Percentiles rank a stretch among this genome's conserved stretches.
These are phyloP conservation scores for Trifolium subterraneum DNA, from an alignment of 306 rosid species.

Conservation along the genomic window DNA sequence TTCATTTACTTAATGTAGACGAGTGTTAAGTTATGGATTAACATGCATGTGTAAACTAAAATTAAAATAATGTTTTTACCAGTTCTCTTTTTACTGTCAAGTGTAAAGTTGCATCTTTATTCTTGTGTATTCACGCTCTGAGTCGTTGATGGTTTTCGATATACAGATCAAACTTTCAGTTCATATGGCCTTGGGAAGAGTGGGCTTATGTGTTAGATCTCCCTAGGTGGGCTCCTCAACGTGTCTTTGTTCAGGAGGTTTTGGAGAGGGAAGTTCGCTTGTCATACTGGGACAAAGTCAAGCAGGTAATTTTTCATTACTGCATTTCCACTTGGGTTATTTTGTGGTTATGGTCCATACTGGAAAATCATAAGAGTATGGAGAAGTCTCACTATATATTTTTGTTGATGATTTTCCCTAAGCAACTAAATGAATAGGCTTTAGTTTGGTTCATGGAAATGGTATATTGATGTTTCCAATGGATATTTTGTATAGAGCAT, in stretches of 20 bases:
- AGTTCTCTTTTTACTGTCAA: slow-evolving; percentile 3
- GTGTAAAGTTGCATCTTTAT: slow-evolving; percentile 10
- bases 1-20: not conserved
- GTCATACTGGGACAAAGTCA: slow-evolving; percentile 98
- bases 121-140: slow-evolving; percentile 15
- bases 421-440: slow-evolving; percentile 18
- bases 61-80: not conserved
- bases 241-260: slow-evolving; percentile 97
- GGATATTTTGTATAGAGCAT: slow-evolving; percentile 64
- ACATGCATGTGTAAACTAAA: not conserved
- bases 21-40: not conserved
- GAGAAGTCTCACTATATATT: not conserved
- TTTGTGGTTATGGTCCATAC: slow-evolving; percentile 9
- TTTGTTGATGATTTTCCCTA: slow-evolving; percentile 10
- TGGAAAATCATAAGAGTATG: slow-evolving; percentile 8
- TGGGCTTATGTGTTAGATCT: slow-evolving; percentile 94
- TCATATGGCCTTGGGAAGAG: slow-evolving; percentile 99
- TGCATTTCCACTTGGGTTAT: slow-evolving; percentile 23
- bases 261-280: slow-evolving; percentile 97
- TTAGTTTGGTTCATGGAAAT: slow-evolving; percentile 26
- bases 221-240: slow-evolving; percentile 99
- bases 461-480: slow-evolving; percentile 16
- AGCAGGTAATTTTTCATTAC: slow-evolving; percentile 72
- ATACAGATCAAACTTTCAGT: slow-evolving; percentile 94
- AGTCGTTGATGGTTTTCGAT: slow-evolving; percentile 39